These are phyloP conservation scores for Phytopythium delawarense DNA, from an alignment of 352 stramenopile species.

Conservation along the genomic window DNA sequence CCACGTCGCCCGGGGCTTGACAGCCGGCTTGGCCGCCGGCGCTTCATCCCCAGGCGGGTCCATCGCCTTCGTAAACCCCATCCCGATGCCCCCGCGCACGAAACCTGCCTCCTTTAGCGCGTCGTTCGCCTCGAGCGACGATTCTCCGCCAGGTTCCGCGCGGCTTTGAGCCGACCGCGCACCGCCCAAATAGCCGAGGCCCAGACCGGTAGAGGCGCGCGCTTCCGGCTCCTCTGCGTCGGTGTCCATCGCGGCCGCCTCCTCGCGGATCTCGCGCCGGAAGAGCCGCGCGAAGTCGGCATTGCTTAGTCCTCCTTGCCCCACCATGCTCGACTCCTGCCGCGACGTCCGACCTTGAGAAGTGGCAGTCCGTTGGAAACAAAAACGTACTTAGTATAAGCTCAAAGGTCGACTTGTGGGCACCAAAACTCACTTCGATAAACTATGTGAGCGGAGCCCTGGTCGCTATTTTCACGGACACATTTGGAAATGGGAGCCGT, in stretches of 20 bases:
- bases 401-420: too few species aligned
- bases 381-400: not conserved
- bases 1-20: constrained; percentile 59
- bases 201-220: not conserved
- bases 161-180: not conserved
- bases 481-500: too few species aligned
- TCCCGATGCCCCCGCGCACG: not conserved
- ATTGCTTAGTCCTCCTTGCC: constrained; percentile 39
- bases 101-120: not conserved
- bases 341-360: constrained; percentile 13
- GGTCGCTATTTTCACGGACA: too few species aligned
- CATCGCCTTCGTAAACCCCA: not conserved
- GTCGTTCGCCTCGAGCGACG: not conserved
- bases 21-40: not conserved
- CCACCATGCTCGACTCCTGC: not conserved
- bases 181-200: not conserved
- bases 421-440: too few species aligned
- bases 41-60: not conserved
- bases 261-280: constrained; percentile 27
- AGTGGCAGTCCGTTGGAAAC: not conserved
- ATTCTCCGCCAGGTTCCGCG: not conserved
- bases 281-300: constrained; percentile 83
- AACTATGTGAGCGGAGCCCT: too few species aligned
- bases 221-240: not conserved
- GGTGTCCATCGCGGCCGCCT: constrained; percentile 1